Percentiles rank a stretch among this genome's conserved stretches.
phyloP scores from a whole-genome alignment of 306 rosid genomes.

The Fragaria ananassa region DNA sequence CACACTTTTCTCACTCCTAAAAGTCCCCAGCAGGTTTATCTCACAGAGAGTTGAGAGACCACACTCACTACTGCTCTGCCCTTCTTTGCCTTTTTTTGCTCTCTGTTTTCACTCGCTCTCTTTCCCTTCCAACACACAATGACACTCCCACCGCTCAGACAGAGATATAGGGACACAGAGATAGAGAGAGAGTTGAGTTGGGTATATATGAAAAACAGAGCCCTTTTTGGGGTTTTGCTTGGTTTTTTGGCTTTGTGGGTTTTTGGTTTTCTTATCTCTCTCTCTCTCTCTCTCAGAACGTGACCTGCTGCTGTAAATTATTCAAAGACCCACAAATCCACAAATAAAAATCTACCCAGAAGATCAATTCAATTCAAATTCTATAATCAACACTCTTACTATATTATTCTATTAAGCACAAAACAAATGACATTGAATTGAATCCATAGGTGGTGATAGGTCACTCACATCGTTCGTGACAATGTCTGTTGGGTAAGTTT shows the following conservation, averaged over 20 bases:
- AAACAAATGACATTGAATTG: constrained; percentile 2
- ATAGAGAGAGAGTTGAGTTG: not conserved
- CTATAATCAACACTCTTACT: not conserved
- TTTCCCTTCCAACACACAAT: constrained; percentile 24
- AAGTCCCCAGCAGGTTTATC: constrained; percentile 23
- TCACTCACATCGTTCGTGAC: constrained; percentile 15
- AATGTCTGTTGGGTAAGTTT: constrained; percentile 23
- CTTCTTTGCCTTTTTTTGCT: constrained; percentile 20
- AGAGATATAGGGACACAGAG: constrained; percentile 23
- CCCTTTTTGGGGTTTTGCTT: constrained; percentile 20
- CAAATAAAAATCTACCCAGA: not conserved
- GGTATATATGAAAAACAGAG: constrained; percentile 19
- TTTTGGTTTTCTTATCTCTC: too few species aligned
- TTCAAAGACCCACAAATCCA: constrained; percentile 2
- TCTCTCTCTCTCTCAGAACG: constrained; percentile 46
- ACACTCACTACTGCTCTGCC: constrained; percentile 18
- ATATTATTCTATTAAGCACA: not conserved
- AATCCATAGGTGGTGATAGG: constrained; percentile 4
- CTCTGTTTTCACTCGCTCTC: constrained; percentile 26
- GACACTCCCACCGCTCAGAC: constrained; percentile 36
- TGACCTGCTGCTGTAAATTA: constrained; percentile 28
- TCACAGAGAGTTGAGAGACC: constrained; percentile 21
- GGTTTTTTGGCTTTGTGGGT: constrained; percentile 32
- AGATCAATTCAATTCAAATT: not conserved
- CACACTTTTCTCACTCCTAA: constrained; percentile 30